A percentile compares a stretch with the other conserved stretches of the same genome.
phyloP scores from a whole-genome alignment of 768 basidiomycete genomes.

The Zangia roseola region DNA sequence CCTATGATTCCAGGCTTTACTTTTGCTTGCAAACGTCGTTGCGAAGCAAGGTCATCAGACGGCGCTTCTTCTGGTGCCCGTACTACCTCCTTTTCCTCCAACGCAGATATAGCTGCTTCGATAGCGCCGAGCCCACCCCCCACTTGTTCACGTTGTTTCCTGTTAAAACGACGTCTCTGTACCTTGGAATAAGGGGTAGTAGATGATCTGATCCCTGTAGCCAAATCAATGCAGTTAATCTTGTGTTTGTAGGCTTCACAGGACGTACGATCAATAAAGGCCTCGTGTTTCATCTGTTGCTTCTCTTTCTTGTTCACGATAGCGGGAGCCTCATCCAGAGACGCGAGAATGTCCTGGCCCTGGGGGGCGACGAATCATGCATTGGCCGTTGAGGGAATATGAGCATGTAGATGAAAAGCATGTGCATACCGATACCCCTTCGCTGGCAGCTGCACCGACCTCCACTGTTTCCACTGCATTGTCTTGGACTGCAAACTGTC shows the following conservation, averaged over 20 bases:
- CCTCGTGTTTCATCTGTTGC: slow-evolving; percentile 60
- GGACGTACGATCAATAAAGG: slow-evolving; percentile 61
- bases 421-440: slow-evolving; percentile 41
- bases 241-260: not conserved
- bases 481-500: slow-evolving; percentile 50
- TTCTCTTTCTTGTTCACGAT: slow-evolving; percentile 63
- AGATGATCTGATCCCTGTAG: slow-evolving; percentile 47
- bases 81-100: slow-evolving; percentile 45
- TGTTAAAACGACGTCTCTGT: slow-evolving; percentile 67
- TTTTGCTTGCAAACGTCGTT: slow-evolving; percentile 14
- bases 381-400: too few species aligned
- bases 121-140: slow-evolving; percentile 51
- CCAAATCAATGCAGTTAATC: not conserved
- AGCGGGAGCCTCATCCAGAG: slow-evolving; percentile 29
- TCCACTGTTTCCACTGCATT: slow-evolving; percentile 48
- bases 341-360: slow-evolving; percentile 45
- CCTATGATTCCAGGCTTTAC: slow-evolving; percentile 59
- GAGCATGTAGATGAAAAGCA: not conserved
- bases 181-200: slow-evolving; percentile 66
- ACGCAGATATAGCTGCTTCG: slow-evolving; percentile 50
- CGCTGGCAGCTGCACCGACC: slow-evolving; percentile 35
- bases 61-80: slow-evolving; percentile 14
- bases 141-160: slow-evolving; percentile 62
- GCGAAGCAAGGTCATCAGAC: slow-evolving; percentile 17
- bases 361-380: slow-evolving; percentile 15